These are phyloP conservation scores for Trametes sp. DNA, from an alignment of 1,284 basidiomycete genomes.

Conservation along the genomic window DNA sequence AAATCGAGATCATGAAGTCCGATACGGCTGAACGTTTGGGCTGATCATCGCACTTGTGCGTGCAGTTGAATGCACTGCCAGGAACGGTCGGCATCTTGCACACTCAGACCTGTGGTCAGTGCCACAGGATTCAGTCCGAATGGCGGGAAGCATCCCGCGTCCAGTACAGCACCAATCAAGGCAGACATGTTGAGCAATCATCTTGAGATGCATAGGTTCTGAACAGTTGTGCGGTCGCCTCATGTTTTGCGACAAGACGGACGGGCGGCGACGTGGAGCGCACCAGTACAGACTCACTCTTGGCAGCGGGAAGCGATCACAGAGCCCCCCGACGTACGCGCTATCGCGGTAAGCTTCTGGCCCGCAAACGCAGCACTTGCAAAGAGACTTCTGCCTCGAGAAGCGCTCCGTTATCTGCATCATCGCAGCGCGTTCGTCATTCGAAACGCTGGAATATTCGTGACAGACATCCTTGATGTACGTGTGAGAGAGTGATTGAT, in stretches of 20 bases:
- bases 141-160: not conserved
- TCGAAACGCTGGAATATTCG: not conserved
- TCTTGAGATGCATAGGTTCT: not conserved
- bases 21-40: slow-evolving; percentile 20
- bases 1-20: slow-evolving; percentile 12
- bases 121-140: not conserved
- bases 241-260: not conserved
- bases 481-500: slow-evolving; percentile 23
- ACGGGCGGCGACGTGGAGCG: not conserved
- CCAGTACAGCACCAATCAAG: not conserved
- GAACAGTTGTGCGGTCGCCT: not conserved
- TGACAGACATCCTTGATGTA: slow-evolving; percentile 26
- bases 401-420: slow-evolving; percentile 12
- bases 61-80: slow-evolving; percentile 11
- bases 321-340: not conserved
- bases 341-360: not conserved
- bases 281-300: not conserved
- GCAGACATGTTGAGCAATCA: not conserved
- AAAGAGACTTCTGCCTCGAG: not conserved
- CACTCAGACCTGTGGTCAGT: not conserved
- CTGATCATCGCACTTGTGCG: slow-evolving; percentile 13
- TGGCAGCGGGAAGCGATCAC: not conserved
- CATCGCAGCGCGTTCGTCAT: slow-evolving; percentile 3
- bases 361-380: not conserved
- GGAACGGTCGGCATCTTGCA: slow-evolving; percentile 6